Percentiles rank a stretch among this genome's conserved stretches.
phyloP scores from a whole-genome alignment of 495 filamentous ascomycete genomes.

The Neurospora sp. region DNA sequence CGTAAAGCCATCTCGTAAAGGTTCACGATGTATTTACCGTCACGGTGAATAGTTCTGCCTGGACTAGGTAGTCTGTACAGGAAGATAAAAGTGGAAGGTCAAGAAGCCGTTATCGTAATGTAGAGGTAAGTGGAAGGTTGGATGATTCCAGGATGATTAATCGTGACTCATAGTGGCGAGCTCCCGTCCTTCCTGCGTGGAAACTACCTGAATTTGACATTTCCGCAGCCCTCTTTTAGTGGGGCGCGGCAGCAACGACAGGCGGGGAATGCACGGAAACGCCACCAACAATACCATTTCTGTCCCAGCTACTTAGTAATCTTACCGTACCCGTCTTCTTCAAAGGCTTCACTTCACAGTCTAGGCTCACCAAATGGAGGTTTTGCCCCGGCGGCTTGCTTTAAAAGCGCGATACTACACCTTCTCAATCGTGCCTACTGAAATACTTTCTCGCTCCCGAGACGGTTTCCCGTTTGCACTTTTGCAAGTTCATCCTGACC shows the following conservation, averaged over 20 bases:
- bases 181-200: background rate
- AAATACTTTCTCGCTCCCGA: background rate
- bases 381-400: background rate
- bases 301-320: background rate
- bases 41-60: background rate
- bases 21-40: background rate
- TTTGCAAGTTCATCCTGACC: background rate
- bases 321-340: background rate
- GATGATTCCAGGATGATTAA: background rate
- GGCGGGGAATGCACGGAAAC: background rate
- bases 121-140: background rate
- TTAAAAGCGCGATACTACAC: background rate
- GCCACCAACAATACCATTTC: background rate
- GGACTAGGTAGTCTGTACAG: too few species aligned
- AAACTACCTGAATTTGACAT: background rate
- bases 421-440: background rate
- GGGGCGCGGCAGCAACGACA: background rate
- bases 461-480: background rate
- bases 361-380: background rate
- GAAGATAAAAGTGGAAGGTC: background rate
- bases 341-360: background rate
- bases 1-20: background rate
- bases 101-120: background rate
- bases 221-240: background rate
- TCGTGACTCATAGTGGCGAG: background rate